Evolutionary conservation across 2,329 filamentous ascomycete genomes (phyloP), one percentile per base, ranked within the genome.

Genomic region (Periconia sp.): DNA sequence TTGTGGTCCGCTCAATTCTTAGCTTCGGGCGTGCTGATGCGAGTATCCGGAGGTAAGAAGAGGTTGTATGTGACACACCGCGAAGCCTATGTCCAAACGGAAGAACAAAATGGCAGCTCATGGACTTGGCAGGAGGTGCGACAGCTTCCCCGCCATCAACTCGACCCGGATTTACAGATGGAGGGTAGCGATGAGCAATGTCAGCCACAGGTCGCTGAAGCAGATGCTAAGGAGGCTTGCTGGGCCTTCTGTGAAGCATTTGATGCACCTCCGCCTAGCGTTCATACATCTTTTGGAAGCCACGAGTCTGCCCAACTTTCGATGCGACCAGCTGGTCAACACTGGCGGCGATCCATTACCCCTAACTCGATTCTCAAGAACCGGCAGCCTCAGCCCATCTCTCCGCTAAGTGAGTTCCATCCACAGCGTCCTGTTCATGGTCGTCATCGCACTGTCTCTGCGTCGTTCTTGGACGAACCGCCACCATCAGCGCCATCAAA

Each of bases 61-160:
- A 79, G 88, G 7, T 78, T 92, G 10, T 92, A 88, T 68, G 78
- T 92, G 44, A 92, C 88, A 1, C 86, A 89, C 45, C 81, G 85
- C 3, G 84, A 87, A 53, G 85, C 86, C 1, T 92, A 92, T 52
- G 71, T 88, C 2, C 88, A 92, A 59, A 80, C 84, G 48, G 66
- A 72, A 11, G 70, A 76, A 22, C 74, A 79, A 4, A 78, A 79
- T 25, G 53, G 54, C 3, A 52, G 52, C 34, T 54, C 77, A 4
- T 91, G 86, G 86, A 84, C 82, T 1, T 92, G 88, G 88, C 83
- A 84, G 54, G 79, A 78, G 32, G 67, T 92, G 8, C 80, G 83
- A 23, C 78, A 84, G 54, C 72, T 90, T 17, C 82, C 80, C 35
- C 77, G 82, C 4, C 73, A 81, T 15, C 79, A 80, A 49, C 70